phyloP scores from a whole-genome alignment of 192 early-diverging fungal species.

The Linnemannia elongata region DNA sequence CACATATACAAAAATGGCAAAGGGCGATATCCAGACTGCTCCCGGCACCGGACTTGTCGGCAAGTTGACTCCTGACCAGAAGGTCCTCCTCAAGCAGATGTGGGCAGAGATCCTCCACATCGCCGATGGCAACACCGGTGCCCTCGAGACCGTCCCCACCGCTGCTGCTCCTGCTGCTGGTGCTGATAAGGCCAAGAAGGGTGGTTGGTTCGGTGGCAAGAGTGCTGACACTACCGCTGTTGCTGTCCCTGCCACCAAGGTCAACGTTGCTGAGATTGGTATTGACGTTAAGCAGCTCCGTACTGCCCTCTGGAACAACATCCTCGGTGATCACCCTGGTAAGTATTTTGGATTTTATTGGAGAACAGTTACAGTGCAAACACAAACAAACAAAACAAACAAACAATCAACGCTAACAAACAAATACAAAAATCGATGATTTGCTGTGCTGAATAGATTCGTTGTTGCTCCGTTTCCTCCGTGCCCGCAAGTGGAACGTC shows the following conservation, averaged over 20 bases:
- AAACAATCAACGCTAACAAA: neutral
- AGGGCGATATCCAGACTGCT: conserved; percentile 16
- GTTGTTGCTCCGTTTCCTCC: conserved; percentile 80
- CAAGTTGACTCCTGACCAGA: conserved; percentile 38
- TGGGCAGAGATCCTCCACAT: conserved; percentile 19
- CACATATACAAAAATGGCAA: conserved; percentile 1
- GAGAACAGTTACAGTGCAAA: too few relatives aligned
- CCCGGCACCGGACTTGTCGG: conserved; percentile 30
- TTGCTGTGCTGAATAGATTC: conserved; percentile 59
- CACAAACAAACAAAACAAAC: neutral
- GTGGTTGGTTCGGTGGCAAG: neutral
- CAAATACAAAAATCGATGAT: neutral
- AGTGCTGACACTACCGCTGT: neutral
- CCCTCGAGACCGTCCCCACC: neutral
- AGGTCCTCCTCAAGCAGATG: conserved; percentile 19
- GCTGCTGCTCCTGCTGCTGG: neutral
- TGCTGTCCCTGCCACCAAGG: neutral
- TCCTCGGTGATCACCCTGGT: conserved; percentile 10
- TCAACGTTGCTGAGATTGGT: conserved; percentile 2
- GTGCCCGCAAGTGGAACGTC: conserved; percentile 91
- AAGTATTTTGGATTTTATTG: neutral
- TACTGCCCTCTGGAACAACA: conserved; percentile 15
- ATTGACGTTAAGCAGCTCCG: conserved; percentile 7
- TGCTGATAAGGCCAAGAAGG: neutral
- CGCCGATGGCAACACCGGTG: conserved; percentile 11